Evolutionary conservation across 1,139 yeast species (phyloP).

Genomic region (Arxiozyma slooffiae): DNA sequence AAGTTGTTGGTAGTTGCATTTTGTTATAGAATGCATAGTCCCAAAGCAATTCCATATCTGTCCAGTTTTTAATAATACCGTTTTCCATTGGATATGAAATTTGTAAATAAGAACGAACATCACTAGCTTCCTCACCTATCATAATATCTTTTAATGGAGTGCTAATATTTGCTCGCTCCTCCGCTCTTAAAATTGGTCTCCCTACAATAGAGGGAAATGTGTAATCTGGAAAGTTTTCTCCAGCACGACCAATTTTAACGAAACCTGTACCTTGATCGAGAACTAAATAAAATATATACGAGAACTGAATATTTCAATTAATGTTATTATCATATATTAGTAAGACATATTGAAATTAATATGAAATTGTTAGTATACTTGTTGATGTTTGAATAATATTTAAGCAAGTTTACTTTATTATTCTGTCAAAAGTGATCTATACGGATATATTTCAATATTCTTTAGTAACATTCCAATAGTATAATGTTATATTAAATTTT

Average conservation of each 20-base stretch:
- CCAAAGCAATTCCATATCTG: conserved; percentile 97
- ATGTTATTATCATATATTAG: not conserved
- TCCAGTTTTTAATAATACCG: conserved; percentile 96
- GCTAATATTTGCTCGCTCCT: conserved; percentile 64
- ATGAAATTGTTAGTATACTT: not conserved
- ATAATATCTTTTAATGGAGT: conserved; percentile 66
- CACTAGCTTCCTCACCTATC: conserved; percentile 96
- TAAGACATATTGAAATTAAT: not conserved
- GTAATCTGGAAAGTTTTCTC: conserved; percentile 93
- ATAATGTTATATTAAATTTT: no score
- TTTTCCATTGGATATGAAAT: conserved; percentile 97
- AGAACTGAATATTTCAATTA: not conserved
- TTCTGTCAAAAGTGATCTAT: not conserved
- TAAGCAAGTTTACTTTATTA: not conserved
- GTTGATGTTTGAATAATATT: no score
- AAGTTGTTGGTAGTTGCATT: conserved; percentile 64
- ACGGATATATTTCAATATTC: not conserved
- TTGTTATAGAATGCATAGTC: conserved; percentile 92
- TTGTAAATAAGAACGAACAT: conserved; percentile 80
- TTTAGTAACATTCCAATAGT: not conserved
- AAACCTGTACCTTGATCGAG: conserved; percentile 99
- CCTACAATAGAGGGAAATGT: conserved; percentile 99
- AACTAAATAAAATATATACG: conserved; percentile 35
- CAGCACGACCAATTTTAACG: conserved; percentile 89
- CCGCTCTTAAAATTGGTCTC: conserved; percentile 93